Evolutionary conservation across 208 protist genomes (phyloP).

Genomic region (Trypanosoma scelopori): DNA sequence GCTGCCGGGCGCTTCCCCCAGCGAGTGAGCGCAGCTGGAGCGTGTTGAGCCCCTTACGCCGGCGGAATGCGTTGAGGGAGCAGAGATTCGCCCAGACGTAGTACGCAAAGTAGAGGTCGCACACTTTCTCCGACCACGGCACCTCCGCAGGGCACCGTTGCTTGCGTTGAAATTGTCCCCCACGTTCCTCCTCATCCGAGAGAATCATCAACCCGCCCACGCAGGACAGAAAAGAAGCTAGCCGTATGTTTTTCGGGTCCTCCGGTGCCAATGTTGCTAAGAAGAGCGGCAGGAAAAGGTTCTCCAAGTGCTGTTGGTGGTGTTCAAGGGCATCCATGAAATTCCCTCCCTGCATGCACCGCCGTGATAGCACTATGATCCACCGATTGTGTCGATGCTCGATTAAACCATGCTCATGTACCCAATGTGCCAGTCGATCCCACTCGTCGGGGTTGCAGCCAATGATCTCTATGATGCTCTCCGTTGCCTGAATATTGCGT

Average conservation of each 20-base stretch:
- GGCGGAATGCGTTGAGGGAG: constrained; percentile 95
- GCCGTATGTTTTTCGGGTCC: constrained; percentile 81
- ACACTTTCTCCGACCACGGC: constrained; percentile 96
- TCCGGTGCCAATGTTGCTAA: constrained; percentile 94
- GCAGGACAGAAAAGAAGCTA: constrained; percentile 92
- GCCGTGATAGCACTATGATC: constrained; percentile 73
- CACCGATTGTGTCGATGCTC: constrained; percentile 94
- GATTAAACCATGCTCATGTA: constrained; percentile 82
- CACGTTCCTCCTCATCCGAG: constrained; percentile 93
- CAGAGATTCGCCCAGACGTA: constrained; percentile 98
- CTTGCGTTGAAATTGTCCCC: constrained; percentile 54
- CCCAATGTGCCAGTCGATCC: constrained; percentile 93
- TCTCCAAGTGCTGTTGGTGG: constrained; percentile 96
- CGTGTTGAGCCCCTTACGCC: constrained; percentile 80
- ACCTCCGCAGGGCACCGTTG: constrained; percentile 93
- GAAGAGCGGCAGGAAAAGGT: constrained; percentile 98
- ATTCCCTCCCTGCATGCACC: constrained; percentile 24
- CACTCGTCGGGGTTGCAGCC: constrained; percentile 90
- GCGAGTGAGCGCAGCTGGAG: constrained; percentile 95
- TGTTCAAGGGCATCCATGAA: constrained; percentile 61
- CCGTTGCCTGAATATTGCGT: constrained; percentile 83
- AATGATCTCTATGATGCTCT: constrained; percentile 77
- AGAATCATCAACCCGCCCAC: constrained; percentile 95
- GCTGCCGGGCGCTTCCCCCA: constrained; percentile 55
- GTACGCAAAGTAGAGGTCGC: constrained; percentile 85